A percentile compares a stretch with the other conserved stretches of the same genome.
phyloP scores from a whole-genome alignment of 1,284 basidiomycete species.

The Apiotrichum sp. region DNA sequence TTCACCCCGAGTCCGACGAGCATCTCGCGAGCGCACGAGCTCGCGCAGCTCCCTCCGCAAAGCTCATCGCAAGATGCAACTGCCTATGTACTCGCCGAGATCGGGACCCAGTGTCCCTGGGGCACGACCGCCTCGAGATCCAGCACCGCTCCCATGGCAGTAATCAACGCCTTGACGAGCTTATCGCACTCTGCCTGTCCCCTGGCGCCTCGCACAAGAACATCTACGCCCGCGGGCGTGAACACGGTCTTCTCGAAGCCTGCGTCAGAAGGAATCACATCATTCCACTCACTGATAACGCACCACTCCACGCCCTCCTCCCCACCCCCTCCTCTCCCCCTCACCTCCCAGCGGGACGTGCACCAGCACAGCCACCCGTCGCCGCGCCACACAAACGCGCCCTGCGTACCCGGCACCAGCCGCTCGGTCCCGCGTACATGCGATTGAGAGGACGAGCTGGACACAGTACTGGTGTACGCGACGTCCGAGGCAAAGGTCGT shows the following conservation, averaged over 20 bases:
- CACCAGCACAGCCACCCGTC: constrained; percentile 49
- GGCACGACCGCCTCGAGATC: no score
- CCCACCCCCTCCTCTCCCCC: constrained; percentile 44
- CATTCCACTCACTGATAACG: constrained; percentile 46
- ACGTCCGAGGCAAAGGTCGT: constrained; percentile 48
- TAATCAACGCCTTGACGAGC: no score
- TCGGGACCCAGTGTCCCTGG: no score
- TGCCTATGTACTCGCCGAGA: no score
- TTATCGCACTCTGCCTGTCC: no score
- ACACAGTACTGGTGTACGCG: constrained; percentile 28
- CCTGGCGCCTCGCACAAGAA: constrained; percentile 44
- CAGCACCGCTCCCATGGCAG: no score
- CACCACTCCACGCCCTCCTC: constrained; percentile 47
- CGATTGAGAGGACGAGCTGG: not conserved
- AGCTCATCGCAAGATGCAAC: no score
- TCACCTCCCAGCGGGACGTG: constrained; percentile 52
- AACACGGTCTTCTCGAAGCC: constrained; percentile 54
- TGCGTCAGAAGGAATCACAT: constrained; percentile 8
- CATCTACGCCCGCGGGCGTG: constrained; percentile 53
- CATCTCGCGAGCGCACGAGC: no score
- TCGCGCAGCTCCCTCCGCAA: no score
- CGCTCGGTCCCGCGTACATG: constrained; percentile 46
- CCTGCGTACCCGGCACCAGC: constrained; percentile 20
- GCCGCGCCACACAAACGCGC: constrained; percentile 52
- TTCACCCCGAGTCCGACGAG: no score